phyloP scores from a whole-genome alignment of 495 filamentous ascomycete genomes.

The Talaromyces proteolyticus region DNA sequence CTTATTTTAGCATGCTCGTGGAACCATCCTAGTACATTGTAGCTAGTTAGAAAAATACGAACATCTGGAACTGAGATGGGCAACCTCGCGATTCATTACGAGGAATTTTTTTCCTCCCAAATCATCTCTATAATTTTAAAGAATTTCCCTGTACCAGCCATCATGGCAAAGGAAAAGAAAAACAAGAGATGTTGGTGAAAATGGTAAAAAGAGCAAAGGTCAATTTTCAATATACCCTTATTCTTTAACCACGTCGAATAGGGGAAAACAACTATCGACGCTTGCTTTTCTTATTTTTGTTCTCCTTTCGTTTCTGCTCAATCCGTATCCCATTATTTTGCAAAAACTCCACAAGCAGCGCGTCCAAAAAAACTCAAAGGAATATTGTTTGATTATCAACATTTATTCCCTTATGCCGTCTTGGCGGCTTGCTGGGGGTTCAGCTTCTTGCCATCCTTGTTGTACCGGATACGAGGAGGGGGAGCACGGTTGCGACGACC shows the following conservation, averaged over 20 bases:
- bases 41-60: not conserved
- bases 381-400: not conserved
- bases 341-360: not conserved
- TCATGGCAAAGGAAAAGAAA: conserved; percentile 21
- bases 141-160: not conserved
- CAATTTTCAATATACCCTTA: conserved; percentile 34
- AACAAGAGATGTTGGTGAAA: conserved; percentile 6
- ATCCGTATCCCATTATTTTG: not conserved
- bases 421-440: conserved; percentile 80
- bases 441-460: conserved; percentile 99
- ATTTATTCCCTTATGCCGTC: conserved; percentile 43
- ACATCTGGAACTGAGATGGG: not conserved
- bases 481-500: conserved; percentile 98
- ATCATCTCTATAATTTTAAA: not conserved
- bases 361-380: not conserved
- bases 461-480: conserved; percentile 94
- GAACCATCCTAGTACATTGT: not conserved
- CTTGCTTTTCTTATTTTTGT: not conserved
- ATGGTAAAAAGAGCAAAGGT: conserved; percentile 26
- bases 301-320: not conserved
- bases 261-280: not conserved
- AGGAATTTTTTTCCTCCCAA: not conserved
- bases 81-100: conserved; percentile 1
- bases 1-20: not conserved
- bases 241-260: conserved; percentile 9